Evolutionary conservation across 768 basidiomycete genomes (phyloP), one percentile per base, ranked within the genome.

Genomic region (Leccinum subgranulosum): DNA sequence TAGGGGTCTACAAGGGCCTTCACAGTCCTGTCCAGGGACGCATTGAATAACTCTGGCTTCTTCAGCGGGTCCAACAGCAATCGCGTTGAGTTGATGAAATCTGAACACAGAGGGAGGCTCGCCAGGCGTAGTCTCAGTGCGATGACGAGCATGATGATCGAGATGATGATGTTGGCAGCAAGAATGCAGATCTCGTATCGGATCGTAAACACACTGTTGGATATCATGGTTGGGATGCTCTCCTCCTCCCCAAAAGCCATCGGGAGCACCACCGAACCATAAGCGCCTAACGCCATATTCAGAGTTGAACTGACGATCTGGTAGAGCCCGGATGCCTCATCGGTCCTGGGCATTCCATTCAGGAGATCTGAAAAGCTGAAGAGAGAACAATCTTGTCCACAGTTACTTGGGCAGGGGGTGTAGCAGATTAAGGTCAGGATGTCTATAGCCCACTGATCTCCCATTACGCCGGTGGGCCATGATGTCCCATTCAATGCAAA

Each of bases 1-100:
- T n/a, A 41, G 10, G 39, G 39, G 10, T n/a, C 39, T 41, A 9
- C 17, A 41, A 41, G 39, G n/a, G n/a, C 39, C 3, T n/a, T 4
- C 39, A 41, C 6, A 6, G 58, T 56, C 19, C 28, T 39, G 0
- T 5, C 8, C 33, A 60, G 6, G 9, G 59, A 48, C 1, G 54
- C 51, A 15, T 64, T 53, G 51, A 64, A 64, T 7, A 61, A 43
- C 9, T 56, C 55, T 4, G 63, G 28, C 15, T 56, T 49, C 50
- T 43, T 56, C 53, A 65, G 9, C n/a, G 57, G 45, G 39, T 41
- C 39, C 39, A 41, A 10, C 9, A 41, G 4, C n/a, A 41, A n/a
- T n/a, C n/a, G 17, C n/a, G 57, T 55, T 15, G 55, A 15, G 47
- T 62, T 14, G 14, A 50, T 41, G 27, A 63, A 62, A 43, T 59